Base-by-base conservation (phyloP, 805 yeast species). In the Pichia paraexigua region DNA sequence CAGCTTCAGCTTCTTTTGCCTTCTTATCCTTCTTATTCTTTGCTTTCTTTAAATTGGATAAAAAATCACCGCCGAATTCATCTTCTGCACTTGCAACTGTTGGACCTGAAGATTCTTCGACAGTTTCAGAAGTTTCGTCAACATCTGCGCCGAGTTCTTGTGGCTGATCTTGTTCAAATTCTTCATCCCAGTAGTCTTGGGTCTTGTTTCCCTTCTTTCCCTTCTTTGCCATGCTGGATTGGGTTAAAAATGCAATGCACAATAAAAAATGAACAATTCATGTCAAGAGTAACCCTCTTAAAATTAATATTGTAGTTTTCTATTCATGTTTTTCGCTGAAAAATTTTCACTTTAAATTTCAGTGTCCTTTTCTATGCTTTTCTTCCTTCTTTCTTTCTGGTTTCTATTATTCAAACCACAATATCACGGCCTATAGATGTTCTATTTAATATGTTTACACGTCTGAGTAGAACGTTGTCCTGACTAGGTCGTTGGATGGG, bases 141-240 rank as follows among this genome's bases (percentile, higher is more conserved):
- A 35, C 20, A 35, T 9, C 46, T 40, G 66, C 68, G 22, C 78
- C 79, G 35, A 76, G 62, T 52, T 82, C 87, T 59, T 68, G 71
- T 15, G 78, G 73, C 43, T 68, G 64, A 28, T 78, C 84, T 37
- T 68, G 70, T 51, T 78, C 86, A 45, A 73, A 70, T 12, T 82
- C 88, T 30, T 86, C 94, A 53, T 87, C 95, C 94, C 94, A 87
- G 72, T 78, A 74, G 60, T 84, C 89, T 43, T 78, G 86, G 52
- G 83, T 87, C 50, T 82, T 77, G 66, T 80, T 74, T 53, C 73
- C 74, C 65, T 83, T 87, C 75, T 82, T 86, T 57, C 73, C 76
- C 61, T 79, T 80, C 44, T 55, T 55, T 21, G 59, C 59, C 59
- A 56, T 56, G 35, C 13, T 53, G 20, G 39, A 8, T 17, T 37